Base-by-base conservation (phyloP, 331 rosid genomes). In the Malus hybrid region DNA sequence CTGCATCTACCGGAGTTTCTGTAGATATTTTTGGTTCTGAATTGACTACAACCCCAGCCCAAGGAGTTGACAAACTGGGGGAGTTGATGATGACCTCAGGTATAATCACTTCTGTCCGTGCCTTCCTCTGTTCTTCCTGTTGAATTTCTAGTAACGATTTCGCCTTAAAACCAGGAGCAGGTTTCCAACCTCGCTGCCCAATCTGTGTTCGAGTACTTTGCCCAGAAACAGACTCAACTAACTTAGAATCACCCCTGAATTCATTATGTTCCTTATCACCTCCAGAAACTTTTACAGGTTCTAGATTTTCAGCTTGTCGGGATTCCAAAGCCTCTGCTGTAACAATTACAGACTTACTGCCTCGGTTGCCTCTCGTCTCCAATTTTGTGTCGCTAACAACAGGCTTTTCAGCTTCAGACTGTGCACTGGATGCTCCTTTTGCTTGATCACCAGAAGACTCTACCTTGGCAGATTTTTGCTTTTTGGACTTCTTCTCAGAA, bases 111-210 rank as follows among this genome's bases (percentile, higher is more conserved):
- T 89, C 92, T 5, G 86, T 76, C 48, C 69, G 85, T 22, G 85
- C 91, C 83, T 50, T 94, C 76, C 77, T 90, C 78, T 94, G 99
- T 78, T 94, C 99, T 84, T 94, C 99, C 87, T 76, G 88, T 69
- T 94, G 99, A 86, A 94, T 94, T 84, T 94, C 97, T 71, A 94
- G 78, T 42, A 92, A 80, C 5, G 99, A 94, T 84, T 89, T 90
- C 1, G 97, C 80, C 90, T 85, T 92, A 81, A 92, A 81, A 80
- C 92, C 96, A 4, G 88, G 85, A 73, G 97, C 96, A 80, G 90
- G 89, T 77, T 92, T 94, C 99, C 99, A 94, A 69, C 91, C 90
- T 82, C 92, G 88, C 70, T 81, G 92, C 36, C 85, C 85, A 12
- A 81, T 66, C 44, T 82, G 84, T 65, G 71, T 71, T 73, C 85